A percentile compares a stretch with the other conserved stretches of the same genome.
Evolutionary conservation across 768 basidiomycete species (phyloP).

Genomic region (Phylloporus sp.): DNA sequence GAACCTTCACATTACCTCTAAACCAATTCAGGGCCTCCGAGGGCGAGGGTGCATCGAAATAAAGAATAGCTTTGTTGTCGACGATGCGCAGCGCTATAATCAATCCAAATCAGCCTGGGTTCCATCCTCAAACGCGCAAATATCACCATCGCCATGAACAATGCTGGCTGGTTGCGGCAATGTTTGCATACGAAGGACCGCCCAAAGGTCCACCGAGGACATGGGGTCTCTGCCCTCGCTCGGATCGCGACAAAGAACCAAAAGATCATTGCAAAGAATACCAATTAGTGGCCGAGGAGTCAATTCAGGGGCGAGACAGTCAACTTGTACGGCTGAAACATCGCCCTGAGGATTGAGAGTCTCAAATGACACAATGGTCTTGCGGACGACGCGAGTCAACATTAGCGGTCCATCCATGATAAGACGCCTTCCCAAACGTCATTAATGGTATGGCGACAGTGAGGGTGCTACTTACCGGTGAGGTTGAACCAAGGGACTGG

Average conservation of each 20-base stretch:
- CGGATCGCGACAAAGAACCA: constrained; percentile 88
- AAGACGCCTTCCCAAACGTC: constrained; percentile 54
- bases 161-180: constrained; percentile 86
- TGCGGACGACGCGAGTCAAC: constrained; percentile 87
- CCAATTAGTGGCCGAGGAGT: constrained; percentile 76
- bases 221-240: constrained; percentile 72
- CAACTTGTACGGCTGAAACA: constrained; percentile 78
- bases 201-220: constrained; percentile 87
- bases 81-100: constrained; percentile 73
- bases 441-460: constrained; percentile 1
- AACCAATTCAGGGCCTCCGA: constrained; percentile 88
- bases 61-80: constrained; percentile 87
- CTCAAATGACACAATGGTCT: constrained; percentile 76
- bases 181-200: constrained; percentile 93
- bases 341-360: constrained; percentile 73
- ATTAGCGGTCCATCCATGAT: constrained; percentile 88
- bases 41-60: constrained; percentile 80
- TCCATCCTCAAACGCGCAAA: neutral
- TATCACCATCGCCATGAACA: constrained; percentile 76
- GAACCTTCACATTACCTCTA: constrained; percentile 53
- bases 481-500: constrained; percentile 96
- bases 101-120: constrained; percentile 3
- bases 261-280: constrained; percentile 86
- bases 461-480: constrained; percentile 59
- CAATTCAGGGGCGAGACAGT: constrained; percentile 82